Evolutionary conservation across 2,329 filamentous ascomycete genomes (phyloP).

Genomic region (Sclerotinia subarctica): DNA sequence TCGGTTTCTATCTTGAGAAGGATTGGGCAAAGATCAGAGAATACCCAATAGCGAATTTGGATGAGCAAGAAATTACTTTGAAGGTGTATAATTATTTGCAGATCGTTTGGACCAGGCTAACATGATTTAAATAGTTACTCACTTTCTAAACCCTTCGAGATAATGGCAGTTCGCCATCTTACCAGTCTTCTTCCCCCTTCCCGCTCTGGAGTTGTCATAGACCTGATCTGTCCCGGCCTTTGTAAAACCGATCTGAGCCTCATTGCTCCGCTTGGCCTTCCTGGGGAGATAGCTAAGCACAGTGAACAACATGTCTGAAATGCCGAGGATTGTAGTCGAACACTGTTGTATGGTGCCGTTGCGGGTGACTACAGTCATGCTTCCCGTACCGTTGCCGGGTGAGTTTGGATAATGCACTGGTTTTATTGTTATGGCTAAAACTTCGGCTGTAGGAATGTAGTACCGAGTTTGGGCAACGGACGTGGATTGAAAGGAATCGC

Average conservation of each 20-base stretch:
- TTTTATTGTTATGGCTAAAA: background rate
- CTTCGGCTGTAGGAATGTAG: background rate
- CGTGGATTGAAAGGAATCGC: constrained; percentile 31
- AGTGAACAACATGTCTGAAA: constrained; percentile 30
- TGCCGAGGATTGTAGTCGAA: constrained; percentile 37
- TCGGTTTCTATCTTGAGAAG: constrained; percentile 24
- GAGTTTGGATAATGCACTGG: background rate
- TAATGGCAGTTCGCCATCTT: constrained; percentile 30
- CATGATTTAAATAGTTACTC: constrained; percentile 29
- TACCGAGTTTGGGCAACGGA: constrained; percentile 26
- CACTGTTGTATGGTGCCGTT: constrained; percentile 33
- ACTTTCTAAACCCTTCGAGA: constrained; percentile 34
- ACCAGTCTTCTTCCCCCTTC: constrained; percentile 29
- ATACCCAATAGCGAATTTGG: background rate
- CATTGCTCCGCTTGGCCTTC: constrained; percentile 25
- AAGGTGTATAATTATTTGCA: constrained; percentile 13
- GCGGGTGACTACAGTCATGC: constrained; percentile 35
- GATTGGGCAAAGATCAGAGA: constrained; percentile 30
- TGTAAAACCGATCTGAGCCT: constrained; percentile 35
- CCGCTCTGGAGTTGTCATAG: constrained; percentile 35
- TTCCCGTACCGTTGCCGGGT: constrained; percentile 25
- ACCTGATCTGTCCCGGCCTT: constrained; percentile 35
- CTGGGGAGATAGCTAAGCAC: constrained; percentile 17
- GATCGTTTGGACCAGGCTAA: constrained; percentile 10
- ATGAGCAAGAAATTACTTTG: constrained; percentile 13